Conservation (phyloP, 257 asterid genomes). For the Lantana camara region DNA sequence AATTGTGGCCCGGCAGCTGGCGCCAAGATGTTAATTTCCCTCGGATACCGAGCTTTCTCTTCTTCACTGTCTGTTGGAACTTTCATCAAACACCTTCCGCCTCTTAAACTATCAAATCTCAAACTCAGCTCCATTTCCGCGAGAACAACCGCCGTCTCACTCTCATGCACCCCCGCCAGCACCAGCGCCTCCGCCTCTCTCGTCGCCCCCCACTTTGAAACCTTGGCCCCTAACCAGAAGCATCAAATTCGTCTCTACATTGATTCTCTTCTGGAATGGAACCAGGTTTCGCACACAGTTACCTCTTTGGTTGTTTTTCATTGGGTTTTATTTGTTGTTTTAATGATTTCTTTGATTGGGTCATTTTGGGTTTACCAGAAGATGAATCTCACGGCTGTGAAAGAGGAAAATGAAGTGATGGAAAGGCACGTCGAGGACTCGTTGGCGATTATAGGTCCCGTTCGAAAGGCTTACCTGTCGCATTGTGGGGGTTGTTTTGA, state of each 20-base stretch:
- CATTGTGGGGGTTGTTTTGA: slow-evolving; percentile 63
- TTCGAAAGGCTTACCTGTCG: slow-evolving; percentile 49
- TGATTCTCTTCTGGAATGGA: slow-evolving; percentile 82
- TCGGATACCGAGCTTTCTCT: slow-evolving; percentile 22
- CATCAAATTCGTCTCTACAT: slow-evolving; percentile 65
- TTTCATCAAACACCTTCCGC: slow-evolving; percentile 67
- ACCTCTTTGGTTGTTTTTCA: not conserved
- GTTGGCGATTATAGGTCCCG: slow-evolving; percentile 67
- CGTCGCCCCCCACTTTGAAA: slow-evolving; percentile 43
- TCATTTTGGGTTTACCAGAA: slow-evolving; percentile 52
- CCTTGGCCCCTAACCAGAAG: slow-evolving; percentile 53
- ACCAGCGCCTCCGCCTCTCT: slow-evolving; percentile 24
- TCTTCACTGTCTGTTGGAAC: slow-evolving; percentile 43
- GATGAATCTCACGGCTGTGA: slow-evolving; percentile 90
- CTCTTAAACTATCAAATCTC: slow-evolving; percentile 24
- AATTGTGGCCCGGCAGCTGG: slow-evolving; percentile 10
- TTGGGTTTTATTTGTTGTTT: not conserved
- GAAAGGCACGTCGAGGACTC: slow-evolving; percentile 94
- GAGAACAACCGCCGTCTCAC: slow-evolving; percentile 19
- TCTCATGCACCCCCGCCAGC: slow-evolving; percentile 29
- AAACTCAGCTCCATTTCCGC: slow-evolving; percentile 29
- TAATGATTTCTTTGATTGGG: not conserved
- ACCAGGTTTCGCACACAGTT: slow-evolving; percentile 61
- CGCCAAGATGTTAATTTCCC: slow-evolving; percentile 47
- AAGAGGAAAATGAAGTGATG: slow-evolving; percentile 79